phyloP scores from a whole-genome alignment of 352 stramenopile species.

The Thraustochytrium striatum region DNA sequence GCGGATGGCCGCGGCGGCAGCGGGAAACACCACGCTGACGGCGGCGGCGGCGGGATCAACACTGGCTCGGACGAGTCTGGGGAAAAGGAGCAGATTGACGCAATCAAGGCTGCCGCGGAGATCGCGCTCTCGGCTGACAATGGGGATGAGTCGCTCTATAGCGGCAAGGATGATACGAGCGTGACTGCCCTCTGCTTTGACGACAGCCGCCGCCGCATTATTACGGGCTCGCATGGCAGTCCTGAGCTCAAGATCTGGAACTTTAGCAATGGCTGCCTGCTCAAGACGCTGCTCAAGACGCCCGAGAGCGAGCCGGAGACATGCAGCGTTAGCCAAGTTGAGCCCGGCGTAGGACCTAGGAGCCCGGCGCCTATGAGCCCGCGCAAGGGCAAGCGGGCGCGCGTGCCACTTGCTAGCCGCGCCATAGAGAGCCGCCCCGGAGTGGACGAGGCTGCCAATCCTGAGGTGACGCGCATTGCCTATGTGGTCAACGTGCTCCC shows the following conservation, averaged over 20 bases:
- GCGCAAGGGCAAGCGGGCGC: too few species aligned
- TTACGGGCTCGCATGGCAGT: constrained; percentile 71
- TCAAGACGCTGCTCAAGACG: constrained; percentile 74
- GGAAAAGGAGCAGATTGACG: not conserved
- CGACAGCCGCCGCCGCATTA: constrained; percentile 65
- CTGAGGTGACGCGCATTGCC: constrained; percentile 42
- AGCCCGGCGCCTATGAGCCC: too few species aligned
- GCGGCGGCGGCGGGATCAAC: constrained; percentile 7
- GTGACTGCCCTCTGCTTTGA: constrained; percentile 76
- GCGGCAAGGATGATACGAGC: constrained; percentile 64
- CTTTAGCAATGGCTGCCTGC: constrained; percentile 72
- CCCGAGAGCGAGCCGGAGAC: constrained; percentile 54
- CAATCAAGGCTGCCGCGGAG: constrained; percentile 23
- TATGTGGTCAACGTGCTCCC: constrained; percentile 51
- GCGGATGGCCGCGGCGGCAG: constrained; percentile 1
- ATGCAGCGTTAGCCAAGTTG: too few species aligned
- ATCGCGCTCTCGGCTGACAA: constrained; percentile 25
- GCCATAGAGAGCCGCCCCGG: not conserved
- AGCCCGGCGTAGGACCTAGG: too few species aligned
- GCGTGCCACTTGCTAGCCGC: too few species aligned
- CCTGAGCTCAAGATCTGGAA: constrained; percentile 76
- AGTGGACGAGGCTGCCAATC: constrained; percentile 41
- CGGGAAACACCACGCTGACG: constrained; percentile 28
- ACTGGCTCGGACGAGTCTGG: not conserved
- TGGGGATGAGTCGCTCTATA: constrained; percentile 48